These are phyloP conservation scores for Cyphellophora europaea DNA, from an alignment of 2,329 filamentous ascomycete genomes.

Conservation along the genomic window DNA sequence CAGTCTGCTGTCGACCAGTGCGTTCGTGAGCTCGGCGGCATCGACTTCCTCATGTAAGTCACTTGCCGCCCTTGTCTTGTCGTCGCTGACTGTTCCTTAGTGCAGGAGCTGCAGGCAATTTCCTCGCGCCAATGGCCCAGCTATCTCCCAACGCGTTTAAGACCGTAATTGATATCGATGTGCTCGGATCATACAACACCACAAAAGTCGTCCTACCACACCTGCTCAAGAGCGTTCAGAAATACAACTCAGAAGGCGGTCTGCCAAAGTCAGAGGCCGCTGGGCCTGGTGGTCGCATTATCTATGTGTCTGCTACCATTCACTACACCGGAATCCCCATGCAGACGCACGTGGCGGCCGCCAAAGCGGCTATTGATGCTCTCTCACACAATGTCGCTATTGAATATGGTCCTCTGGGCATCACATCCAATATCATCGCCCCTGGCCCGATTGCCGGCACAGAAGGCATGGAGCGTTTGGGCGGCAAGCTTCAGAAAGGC, in stretches of 20 bases:
- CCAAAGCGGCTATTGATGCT: conserved; percentile 85
- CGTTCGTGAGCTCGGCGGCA: conserved; percentile 70
- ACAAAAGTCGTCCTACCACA: conserved; percentile 84
- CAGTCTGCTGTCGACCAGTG: conserved; percentile 69
- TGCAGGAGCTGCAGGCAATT: conserved; percentile 92
- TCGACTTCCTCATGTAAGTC: too few species aligned
- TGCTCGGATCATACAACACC: conserved; percentile 88
- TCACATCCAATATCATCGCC: conserved; percentile 81
- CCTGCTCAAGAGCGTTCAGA: conserved; percentile 63
- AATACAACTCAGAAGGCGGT: conserved; percentile 51
- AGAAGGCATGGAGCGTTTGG: conserved; percentile 63
- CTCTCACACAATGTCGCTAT: conserved; percentile 71
- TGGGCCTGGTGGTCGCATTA: conserved; percentile 68
- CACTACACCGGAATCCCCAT: conserved; percentile 81
- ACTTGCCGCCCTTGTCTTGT: too few species aligned
- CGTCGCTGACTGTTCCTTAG: too few species aligned
- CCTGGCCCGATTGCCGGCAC: conserved; percentile 81
- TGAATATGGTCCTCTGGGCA: conserved; percentile 79
- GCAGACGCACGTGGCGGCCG: conserved; percentile 82
- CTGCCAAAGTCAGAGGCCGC: conserved; percentile 29
- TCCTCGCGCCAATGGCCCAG: conserved; percentile 73
- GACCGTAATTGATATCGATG: conserved; percentile 91
- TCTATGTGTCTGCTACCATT: conserved; percentile 83
- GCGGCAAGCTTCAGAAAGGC: conserved; percentile 43
- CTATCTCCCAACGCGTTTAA: conserved; percentile 88